Evolutionary conservation across 1,284 basidiomycete species (phyloP), one percentile per base, ranked within the genome.

Genomic region (Ganoderma resinaceum): DNA sequence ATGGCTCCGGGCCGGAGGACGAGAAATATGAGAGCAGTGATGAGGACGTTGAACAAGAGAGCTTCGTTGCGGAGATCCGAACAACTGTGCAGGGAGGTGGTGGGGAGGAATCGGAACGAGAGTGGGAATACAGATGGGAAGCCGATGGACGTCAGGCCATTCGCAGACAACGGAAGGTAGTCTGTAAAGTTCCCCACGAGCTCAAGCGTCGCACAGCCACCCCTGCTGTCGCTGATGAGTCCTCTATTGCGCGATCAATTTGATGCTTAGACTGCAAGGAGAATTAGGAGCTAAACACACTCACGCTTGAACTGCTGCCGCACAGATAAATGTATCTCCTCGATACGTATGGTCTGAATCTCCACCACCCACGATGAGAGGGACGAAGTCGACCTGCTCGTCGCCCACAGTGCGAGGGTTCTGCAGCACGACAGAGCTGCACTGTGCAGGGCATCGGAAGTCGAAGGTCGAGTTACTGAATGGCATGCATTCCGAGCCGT

Each of bases 301-400:
- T 80, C 75, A 94, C 92, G 89, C 87, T 82, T 95, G 94, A 42
- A 91, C 85, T n/a, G 95, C 95, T 53, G 95, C 90, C 43, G 94
- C 89, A 77, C 95, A 97, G 42, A 96, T 87, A 78, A 96, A 97
- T 62, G 86, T 91, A 77, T 97, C 95, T 1, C 89, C 94, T 74
- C 95, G 85, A 75, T 96, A 96, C 3, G 93, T 94, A 35, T 78
- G 75, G 61, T 89, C 83, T 3, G 70, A 73, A 77, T 94, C 91
- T 4, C 93, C 93, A 18, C 95, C 95, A 11, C 95, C 95, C 1
- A 97, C 92, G 61, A 97, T 85, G 29, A 96, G 83, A 7, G 95
- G 92, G 26, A 88, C 84, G 73, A 89, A 93, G 49, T 87, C 87
- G 46, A 91, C 83, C 70, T 90, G 82, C 65, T 88, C 80, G 67